Evolutionary conservation across 805 yeast genomes (phyloP), one percentile per base, ranked within the genome.

Genomic region (Cyberlindnera nakhonratchasimensis): DNA sequence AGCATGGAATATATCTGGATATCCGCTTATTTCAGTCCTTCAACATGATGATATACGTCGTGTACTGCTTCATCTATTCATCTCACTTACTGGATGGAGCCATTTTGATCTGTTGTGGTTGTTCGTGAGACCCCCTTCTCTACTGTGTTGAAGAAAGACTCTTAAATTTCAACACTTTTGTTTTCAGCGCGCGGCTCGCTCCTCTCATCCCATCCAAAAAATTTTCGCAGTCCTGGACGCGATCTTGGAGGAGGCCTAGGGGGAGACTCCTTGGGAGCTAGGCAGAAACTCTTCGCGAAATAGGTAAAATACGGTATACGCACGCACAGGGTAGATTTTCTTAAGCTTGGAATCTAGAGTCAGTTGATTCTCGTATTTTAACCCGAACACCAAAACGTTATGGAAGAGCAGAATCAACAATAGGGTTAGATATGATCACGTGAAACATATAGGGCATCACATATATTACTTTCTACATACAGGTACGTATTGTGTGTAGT

Each of bases 71-170:
- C 26, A 14, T 19, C 28, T 35, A 21, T 25, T 31, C n/a, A 29
- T 34, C 36, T 45, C 48, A 65, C 70, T 65, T 65, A 66, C 70
- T 64, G 58, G 72, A 68, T 68, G 72, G 72, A 66, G 73, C 73
- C 73, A 69, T 69, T 67, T 60, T 47, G 51, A 41, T 47, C 51
- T 47, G 48, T 47, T 33, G 40, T 43, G 48, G 36, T 37, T 41
- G 37, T 29, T 14, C 36, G 37, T 34, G 20, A 14, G 20, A 28
- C n/a, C 38, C 14, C 42, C 38, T 31, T 30, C 25, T 35, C 23
- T 32, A 21, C 42, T 21, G 33, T 40, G 47, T 37, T 17, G 41
- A 30, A 40, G 47, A 38, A 38, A 40, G 47, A 29, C 36, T 17
- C 33, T 31, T 44, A 48, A 48, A 42, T 46, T 42, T 45, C 43